Evolutionary conservation across 306 rosid genomes (phyloP).

Genomic region (Clitoria ternatea): DNA sequence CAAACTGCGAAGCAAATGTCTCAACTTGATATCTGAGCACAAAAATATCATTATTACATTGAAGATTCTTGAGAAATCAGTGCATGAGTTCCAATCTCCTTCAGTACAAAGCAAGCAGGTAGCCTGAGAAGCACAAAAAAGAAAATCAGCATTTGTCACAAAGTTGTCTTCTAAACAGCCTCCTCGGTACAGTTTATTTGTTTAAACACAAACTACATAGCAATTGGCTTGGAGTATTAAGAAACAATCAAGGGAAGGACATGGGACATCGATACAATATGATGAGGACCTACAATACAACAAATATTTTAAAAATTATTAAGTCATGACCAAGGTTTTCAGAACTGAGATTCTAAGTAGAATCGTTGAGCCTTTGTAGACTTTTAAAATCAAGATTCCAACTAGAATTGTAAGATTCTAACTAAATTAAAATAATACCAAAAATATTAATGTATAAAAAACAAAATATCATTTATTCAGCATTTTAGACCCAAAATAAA

Average conservation of each 20-base stretch:
- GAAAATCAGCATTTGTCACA: conserved; percentile 53
- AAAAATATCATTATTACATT: conserved; percentile 43
- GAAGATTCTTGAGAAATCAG: conserved; percentile 41
- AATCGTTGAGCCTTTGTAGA: too few relatives aligned
- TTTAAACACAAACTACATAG: background rate
- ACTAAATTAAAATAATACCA: too few relatives aligned
- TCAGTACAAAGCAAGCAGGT: conserved; percentile 32
- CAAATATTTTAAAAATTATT: too few relatives aligned
- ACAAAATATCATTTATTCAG: too few relatives aligned
- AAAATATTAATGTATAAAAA: too few relatives aligned
- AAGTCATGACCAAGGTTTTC: too few relatives aligned
- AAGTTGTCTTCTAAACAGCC: conserved; percentile 71
- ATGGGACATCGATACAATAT: background rate
- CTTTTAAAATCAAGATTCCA: too few relatives aligned
- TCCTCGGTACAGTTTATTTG: conserved; percentile 8
- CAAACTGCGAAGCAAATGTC: conserved; percentile 56
- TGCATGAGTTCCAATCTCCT: conserved; percentile 48
- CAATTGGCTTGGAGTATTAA: background rate
- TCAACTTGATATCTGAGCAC: conserved; percentile 54
- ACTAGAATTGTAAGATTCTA: too few relatives aligned
- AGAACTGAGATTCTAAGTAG: too few relatives aligned
- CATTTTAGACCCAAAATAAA: too few relatives aligned
- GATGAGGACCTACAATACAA: too few relatives aligned
- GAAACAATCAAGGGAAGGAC: background rate
- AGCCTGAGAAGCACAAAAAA: conserved; percentile 49